Evolutionary conservation across 1,139 yeast genomes (phyloP).

Genomic region (Blastobotrys serpentis): DNA sequence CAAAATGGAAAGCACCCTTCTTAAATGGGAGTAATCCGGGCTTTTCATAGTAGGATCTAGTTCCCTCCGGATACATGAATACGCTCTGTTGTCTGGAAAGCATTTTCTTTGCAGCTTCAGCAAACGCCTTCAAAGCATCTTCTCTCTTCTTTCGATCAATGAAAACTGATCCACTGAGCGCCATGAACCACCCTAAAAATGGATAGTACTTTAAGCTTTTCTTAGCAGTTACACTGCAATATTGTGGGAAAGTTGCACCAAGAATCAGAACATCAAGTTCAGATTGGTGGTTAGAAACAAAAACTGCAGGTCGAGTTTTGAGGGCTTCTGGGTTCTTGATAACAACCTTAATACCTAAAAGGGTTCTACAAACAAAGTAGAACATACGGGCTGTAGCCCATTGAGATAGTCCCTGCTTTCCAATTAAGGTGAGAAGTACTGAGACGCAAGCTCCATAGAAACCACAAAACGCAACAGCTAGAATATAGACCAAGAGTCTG

Average conservation of each 20-base stretch:
- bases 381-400: slow-evolving; percentile 87
- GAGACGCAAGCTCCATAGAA: slow-evolving; percentile 62
- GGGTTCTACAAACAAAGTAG: slow-evolving; percentile 55
- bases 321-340: slow-evolving; percentile 62
- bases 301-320: slow-evolving; percentile 66
- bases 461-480: slow-evolving; percentile 35
- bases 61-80: slow-evolving; percentile 90
- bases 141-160: slow-evolving; percentile 79
- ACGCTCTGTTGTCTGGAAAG: slow-evolving; percentile 62
- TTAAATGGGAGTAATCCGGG: slow-evolving; percentile 82
- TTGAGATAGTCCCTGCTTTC: slow-evolving; percentile 80
- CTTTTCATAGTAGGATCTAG: slow-evolving; percentile 71
- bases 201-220: slow-evolving; percentile 81
- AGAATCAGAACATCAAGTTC: slow-evolving; percentile 78
- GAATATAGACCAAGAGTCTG: slow-evolving; percentile 36
- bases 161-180: slow-evolving; percentile 85
- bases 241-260: slow-evolving; percentile 82
- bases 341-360: slow-evolving; percentile 68
- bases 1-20: slow-evolving; percentile 97
- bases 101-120: slow-evolving; percentile 61
- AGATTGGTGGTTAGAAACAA: slow-evolving; percentile 85
- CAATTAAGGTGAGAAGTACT: slow-evolving; percentile 58
- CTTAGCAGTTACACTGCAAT: slow-evolving; percentile 91
- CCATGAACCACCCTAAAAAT: slow-evolving; percentile 96
- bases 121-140: slow-evolving; percentile 72